phyloP scores from a whole-genome alignment of 2,329 filamentous ascomycete species.

The Fusarium sp. region DNA sequence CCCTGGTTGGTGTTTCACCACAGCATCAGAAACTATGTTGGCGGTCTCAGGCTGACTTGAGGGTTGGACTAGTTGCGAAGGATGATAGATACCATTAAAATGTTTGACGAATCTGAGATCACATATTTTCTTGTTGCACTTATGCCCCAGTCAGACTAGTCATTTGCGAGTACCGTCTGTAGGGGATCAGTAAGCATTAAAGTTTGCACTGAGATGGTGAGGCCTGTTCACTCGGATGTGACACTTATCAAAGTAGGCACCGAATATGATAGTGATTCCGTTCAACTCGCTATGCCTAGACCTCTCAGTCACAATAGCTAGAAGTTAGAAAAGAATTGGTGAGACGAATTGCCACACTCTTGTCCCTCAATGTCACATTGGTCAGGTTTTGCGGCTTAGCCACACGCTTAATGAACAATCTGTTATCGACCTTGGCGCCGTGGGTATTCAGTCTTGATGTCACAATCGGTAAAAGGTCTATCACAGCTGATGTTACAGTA shows the following conservation, averaged over 20 bases:
- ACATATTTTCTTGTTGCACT: not conserved
- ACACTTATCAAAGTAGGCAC: conserved; percentile 2
- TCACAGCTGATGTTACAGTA: conserved; percentile 21
- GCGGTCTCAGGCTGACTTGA: conserved; percentile 29
- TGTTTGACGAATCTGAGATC: conserved; percentile 7
- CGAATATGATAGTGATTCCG: conserved; percentile 5
- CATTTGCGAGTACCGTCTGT: not conserved
- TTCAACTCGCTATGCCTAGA: conserved; percentile 16
- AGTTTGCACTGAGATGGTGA: conserved; percentile 28
- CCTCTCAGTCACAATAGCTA: not conserved
- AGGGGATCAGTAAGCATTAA: conserved; percentile 15
- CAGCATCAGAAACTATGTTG: conserved; percentile 33
- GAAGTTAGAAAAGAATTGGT: conserved; percentile 11
- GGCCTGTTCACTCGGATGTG: conserved; percentile 2
- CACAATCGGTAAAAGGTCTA: conserved; percentile 27
- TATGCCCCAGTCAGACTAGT: not conserved
- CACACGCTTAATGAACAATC: conserved; percentile 5
- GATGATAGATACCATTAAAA: conserved; percentile 32
- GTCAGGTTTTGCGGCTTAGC: not conserved
- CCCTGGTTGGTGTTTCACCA: conserved; percentile 39
- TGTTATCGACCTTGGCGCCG: conserved; percentile 23
- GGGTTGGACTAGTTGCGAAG: conserved; percentile 13
- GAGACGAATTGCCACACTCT: conserved; percentile 33
- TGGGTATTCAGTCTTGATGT: conserved; percentile 16
- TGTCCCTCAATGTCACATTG: conserved; percentile 20